A percentile compares a stretch with the other conserved stretches of the same genome.
Conservation (phyloP, 2,329 filamentous ascomycete genomes). For the Trichophyton schoenleinii region DNA sequence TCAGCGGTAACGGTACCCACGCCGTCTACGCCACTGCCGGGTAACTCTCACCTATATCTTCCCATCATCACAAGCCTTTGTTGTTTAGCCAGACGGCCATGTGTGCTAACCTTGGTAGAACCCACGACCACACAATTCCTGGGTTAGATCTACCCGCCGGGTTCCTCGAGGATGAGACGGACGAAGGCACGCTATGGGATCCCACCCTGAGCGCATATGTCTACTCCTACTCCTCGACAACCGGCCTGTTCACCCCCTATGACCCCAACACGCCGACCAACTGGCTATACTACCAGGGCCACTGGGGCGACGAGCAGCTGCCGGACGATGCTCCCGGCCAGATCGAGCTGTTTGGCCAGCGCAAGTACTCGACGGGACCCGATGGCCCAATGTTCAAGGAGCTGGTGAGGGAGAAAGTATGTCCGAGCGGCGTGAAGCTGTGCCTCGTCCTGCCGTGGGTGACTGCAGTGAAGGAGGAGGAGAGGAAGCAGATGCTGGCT, state of each 20-base stretch:
- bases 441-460: conserved; percentile 4
- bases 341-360: conserved; percentile 36
- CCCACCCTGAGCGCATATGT: conserved; percentile 43
- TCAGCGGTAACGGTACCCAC: conserved; percentile 49
- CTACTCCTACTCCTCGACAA: conserved; percentile 40
- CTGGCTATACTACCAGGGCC: conserved; percentile 46
- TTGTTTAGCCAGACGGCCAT: too few species aligned
- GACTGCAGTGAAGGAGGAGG: background rate
- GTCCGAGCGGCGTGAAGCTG: conserved; percentile 32
- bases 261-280: conserved; percentile 36
- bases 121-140: conserved; percentile 52
- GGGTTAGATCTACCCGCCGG: conserved; percentile 44
- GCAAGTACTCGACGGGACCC: conserved; percentile 47
- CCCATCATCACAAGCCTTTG: background rate
- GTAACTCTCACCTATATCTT: conserved; percentile 15
- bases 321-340: conserved; percentile 36
- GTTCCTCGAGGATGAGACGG: conserved; percentile 43
- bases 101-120: conserved; percentile 22
- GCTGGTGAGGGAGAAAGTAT: conserved; percentile 44
- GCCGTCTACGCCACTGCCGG: conserved; percentile 50
- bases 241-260: conserved; percentile 37
- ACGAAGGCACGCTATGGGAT: conserved; percentile 48
- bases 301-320: conserved; percentile 52
- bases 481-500: background rate
- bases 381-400: conserved; percentile 50